These are phyloP conservation scores for Nothophytophthora sp. DNA, from an alignment of 352 stramenopile species.

Conservation along the genomic window DNA sequence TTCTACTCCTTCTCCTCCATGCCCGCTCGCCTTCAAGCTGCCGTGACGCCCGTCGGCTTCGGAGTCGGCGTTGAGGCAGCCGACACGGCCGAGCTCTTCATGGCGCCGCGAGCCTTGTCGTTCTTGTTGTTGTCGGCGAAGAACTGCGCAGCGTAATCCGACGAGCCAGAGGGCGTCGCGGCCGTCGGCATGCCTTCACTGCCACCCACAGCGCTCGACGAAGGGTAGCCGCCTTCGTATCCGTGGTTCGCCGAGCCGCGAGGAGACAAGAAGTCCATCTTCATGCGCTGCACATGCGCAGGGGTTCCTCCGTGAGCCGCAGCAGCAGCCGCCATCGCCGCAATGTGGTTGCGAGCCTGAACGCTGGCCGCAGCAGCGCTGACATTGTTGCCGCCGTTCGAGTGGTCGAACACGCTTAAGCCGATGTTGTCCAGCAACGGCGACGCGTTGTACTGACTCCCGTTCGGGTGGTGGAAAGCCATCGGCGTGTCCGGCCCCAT, in stretches of 20 bases:
- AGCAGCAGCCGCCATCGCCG: conserved; percentile 26
- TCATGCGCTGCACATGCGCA: conserved; percentile 39
- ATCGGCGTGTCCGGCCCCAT: conserved; percentile 55
- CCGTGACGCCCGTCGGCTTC: conserved; percentile 50
- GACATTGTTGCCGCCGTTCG: conserved; percentile 20
- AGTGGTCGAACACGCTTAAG: conserved; percentile 63
- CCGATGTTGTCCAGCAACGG: conserved; percentile 65
- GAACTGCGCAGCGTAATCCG: conserved; percentile 71
- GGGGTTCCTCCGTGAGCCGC: conserved; percentile 16
- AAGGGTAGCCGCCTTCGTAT: conserved; percentile 44
- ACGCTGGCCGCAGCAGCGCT: conserved; percentile 2
- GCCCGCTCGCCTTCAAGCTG: too few relatives aligned
- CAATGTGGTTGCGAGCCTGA: conserved; percentile 24
- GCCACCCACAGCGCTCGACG: conserved; percentile 5
- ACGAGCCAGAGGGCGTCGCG: conserved; percentile 16
- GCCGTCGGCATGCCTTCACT: conserved; percentile 16
- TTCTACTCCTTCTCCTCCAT: too few relatives aligned
- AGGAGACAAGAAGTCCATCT: conserved; percentile 57
- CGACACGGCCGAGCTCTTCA: conserved; percentile 35
- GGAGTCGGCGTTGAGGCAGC: conserved; percentile 31
- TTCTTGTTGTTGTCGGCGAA: conserved; percentile 59
- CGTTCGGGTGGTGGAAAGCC: conserved; percentile 44
- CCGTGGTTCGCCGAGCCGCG: conserved; percentile 25
- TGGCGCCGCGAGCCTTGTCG: conserved; percentile 40
- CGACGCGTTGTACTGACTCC: conserved; percentile 40